Percentiles rank a stretch among this genome's conserved stretches.
These are phyloP conservation scores for Aureobasidium mangrovei DNA, from an alignment of 2,329 filamentous ascomycete species.

Conservation along the genomic window DNA sequence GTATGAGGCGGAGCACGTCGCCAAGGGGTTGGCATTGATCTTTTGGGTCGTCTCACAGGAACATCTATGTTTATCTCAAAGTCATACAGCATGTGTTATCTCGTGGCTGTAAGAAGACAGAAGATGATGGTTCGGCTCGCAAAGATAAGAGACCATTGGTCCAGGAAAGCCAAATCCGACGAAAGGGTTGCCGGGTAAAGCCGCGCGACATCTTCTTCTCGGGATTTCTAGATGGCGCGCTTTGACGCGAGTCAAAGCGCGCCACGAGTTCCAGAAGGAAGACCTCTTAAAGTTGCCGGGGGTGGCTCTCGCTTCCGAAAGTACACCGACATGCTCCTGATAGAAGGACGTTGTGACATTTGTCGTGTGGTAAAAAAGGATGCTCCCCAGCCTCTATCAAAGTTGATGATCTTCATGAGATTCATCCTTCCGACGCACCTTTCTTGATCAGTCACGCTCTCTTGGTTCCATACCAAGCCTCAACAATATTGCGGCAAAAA, in stretches of 20 bases:
- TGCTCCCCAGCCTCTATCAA: no score
- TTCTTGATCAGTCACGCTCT: no score
- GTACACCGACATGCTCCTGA: no score
- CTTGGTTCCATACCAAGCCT: no score
- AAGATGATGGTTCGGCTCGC: background rate
- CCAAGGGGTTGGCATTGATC: conserved; percentile 4
- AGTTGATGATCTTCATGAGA: no score
- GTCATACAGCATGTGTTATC: background rate
- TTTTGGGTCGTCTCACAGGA: background rate
- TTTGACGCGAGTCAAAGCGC: background rate
- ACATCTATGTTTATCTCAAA: background rate
- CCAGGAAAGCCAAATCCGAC: conserved; percentile 2
- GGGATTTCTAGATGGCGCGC: background rate
- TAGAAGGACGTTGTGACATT: no score
- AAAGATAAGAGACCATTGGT: background rate
- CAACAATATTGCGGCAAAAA: no score
- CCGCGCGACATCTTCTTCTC: background rate
- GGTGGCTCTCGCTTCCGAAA: no score
- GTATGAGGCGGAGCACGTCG: background rate
- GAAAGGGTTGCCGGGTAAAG: background rate
- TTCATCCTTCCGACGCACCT: no score
- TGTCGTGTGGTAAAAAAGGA: no score
- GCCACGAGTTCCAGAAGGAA: background rate
- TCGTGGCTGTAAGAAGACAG: background rate
- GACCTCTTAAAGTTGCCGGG: no score